Evolutionary conservation across 768 basidiomycete species (phyloP).

Genomic region (Panaeolus papilionaceus): DNA sequence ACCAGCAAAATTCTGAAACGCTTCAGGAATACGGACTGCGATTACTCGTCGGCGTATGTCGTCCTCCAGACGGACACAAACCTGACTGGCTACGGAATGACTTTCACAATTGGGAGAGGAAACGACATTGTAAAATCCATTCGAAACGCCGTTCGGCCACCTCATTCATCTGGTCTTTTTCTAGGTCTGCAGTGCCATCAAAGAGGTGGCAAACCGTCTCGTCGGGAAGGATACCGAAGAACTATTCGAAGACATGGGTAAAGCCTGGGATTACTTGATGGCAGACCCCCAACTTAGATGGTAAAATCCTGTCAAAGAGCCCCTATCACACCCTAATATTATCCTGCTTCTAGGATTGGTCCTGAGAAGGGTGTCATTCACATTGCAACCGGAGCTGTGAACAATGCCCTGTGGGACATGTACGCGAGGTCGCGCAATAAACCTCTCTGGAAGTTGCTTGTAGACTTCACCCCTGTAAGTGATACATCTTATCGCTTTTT

Average conservation of each 20-base stretch:
- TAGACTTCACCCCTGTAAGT: slow-evolving; percentile 81
- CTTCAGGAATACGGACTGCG: slow-evolving; percentile 92
- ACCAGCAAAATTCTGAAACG: neutral
- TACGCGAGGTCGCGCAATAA: slow-evolving; percentile 80
- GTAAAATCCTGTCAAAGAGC: slow-evolving; percentile 40
- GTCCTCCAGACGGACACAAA: slow-evolving; percentile 76
- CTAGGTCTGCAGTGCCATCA: slow-evolving; percentile 84
- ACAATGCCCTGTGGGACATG: slow-evolving; percentile 96
- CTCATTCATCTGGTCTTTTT: neutral
- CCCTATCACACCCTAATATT: neutral
- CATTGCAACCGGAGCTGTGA: slow-evolving; percentile 86
- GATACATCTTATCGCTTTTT: neutral
- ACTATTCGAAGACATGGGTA: slow-evolving; percentile 90
- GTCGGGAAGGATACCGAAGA: slow-evolving; percentile 82
- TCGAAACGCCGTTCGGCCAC: neutral
- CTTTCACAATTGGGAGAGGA: slow-evolving; percentile 93
- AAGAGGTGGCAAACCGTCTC: slow-evolving; percentile 79
- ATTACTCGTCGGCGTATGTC: slow-evolving; percentile 94
- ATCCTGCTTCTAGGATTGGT: slow-evolving; percentile 65
- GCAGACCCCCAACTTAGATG: slow-evolving; percentile 92
- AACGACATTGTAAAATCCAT: slow-evolving; percentile 81
- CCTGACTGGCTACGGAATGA: slow-evolving; percentile 91
- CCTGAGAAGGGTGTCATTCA: slow-evolving; percentile 97
- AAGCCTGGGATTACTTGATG: slow-evolving; percentile 86
- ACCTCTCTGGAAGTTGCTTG: slow-evolving; percentile 93